phyloP scores from a whole-genome alignment of 2,329 filamentous ascomycete genomes.

The Apiospora arundinis region DNA sequence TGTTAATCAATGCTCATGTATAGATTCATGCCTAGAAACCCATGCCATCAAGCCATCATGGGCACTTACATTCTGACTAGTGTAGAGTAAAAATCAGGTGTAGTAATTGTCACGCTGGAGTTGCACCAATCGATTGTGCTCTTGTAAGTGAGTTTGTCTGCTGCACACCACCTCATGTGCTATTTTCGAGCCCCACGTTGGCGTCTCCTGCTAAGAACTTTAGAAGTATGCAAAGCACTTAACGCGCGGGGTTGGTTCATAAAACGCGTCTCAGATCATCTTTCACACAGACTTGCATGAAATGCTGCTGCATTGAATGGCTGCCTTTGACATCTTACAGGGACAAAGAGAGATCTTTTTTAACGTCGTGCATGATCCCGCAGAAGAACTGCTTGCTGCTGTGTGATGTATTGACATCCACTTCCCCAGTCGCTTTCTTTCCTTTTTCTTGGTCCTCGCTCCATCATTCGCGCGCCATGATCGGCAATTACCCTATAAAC shows the following conservation, averaged over 20 bases:
- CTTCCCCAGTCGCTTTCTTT: slow-evolving; percentile 4
- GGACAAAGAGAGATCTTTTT: not conserved
- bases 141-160: not conserved
- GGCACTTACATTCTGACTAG: too few species aligned
- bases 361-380: not conserved
- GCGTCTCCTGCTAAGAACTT: not conserved
- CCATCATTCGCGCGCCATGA: slow-evolving; percentile 2
- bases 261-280: slow-evolving; percentile 11
- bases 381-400: not conserved
- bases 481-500: not conserved
- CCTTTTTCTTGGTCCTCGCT: not conserved
- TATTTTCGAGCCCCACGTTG: slow-evolving; percentile 1
- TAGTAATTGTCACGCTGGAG: not conserved
- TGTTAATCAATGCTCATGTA: too few species aligned
- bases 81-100: not conserved
- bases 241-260: slow-evolving; percentile 8
- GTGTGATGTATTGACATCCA: not conserved
- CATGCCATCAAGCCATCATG: too few species aligned
- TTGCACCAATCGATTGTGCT: not conserved
- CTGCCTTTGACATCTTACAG: not conserved
- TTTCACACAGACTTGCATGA: not conserved
- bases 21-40: too few species aligned
- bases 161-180: not conserved
- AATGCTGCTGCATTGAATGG: not conserved
- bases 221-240: not conserved